Base-by-base conservation (phyloP, 2,329 filamentous ascomycete genomes). In the Mycosphaerella sp. region DNA sequence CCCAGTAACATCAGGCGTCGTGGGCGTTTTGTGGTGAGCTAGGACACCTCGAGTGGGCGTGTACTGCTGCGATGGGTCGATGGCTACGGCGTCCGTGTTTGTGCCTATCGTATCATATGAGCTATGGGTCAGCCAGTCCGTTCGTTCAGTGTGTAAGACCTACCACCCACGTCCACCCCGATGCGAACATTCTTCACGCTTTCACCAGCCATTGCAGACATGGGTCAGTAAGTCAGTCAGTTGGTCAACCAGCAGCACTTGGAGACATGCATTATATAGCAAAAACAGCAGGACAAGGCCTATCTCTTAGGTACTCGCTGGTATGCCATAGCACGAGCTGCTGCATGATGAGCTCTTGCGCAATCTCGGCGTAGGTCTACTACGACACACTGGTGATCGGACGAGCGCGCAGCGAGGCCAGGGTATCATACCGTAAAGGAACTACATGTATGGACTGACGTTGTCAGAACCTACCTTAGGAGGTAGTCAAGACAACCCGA, bases 161-260 rank as follows among this genome's bases (percentile, higher is more conserved):
- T 55, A 67, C 69, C 71, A 57, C 71, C 70, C 18, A 73, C 71
- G 56, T 73, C 71, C 5, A 74, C 71, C 35, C 71, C 71, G 42
- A 74, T 71, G 32, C 71, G 66, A 42, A 73, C 53, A 17, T 62
- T 62, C 49, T 57, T 56, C 39, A 32, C 18, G 17, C 17, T 41
- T 17, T 13, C 35, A 43, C 34, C 30, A 17, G 32, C 27, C 50
- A 52, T 52, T 1, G 40, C 10, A n/a, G 35, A 13, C n/a, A n/a
- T n/a, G 21, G 9, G 4, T 17, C 2, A 8, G 17, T n/a, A 14
- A 9, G 14, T 17, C 8, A 18, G 34, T 35, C 49, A 37, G 30
- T 46, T 13, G 14, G 18, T 40, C 12, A 46, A 27, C 18, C 27
- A 18, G 6, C 2, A 14, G 5, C 6, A 17, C 10, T 2, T 13